Evolutionary conservation across 768 basidiomycete genomes (phyloP).

Genomic region (Naganishia friedmannii): DNA sequence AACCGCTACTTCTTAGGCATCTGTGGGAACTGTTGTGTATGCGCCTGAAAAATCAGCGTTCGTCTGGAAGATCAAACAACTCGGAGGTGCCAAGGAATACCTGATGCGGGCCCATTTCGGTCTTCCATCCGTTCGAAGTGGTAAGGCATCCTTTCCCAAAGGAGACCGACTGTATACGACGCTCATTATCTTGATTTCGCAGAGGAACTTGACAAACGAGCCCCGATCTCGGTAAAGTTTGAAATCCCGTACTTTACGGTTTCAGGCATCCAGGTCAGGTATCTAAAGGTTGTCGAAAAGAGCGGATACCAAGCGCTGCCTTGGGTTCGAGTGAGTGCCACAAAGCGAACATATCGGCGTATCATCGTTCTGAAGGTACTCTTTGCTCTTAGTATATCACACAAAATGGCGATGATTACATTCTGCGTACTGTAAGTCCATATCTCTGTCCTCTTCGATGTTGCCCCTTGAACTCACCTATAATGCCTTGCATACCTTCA

Average conservation of each 20-base stretch:
- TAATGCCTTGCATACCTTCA: not conserved
- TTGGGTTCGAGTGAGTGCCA: conserved; percentile 63
- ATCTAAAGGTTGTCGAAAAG: conserved; percentile 98
- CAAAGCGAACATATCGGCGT: not conserved
- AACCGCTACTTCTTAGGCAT: conserved; percentile 61
- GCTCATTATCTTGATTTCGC: not conserved
- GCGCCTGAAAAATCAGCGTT: conserved; percentile 97
- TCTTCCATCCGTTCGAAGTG: conserved; percentile 84
- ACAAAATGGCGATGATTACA: conserved; percentile 54
- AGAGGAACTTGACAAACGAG: conserved; percentile 79
- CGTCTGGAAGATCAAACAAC: conserved; percentile 98
- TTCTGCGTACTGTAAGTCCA: conserved; percentile 43
- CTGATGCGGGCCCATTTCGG: conserved; percentile 98
- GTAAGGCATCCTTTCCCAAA: conserved; percentile 57
- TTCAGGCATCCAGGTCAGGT: conserved; percentile 93
- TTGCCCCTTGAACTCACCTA: not conserved
- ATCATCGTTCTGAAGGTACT: not conserved
- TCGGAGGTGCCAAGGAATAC: conserved; percentile 92
- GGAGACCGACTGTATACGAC: not conserved
- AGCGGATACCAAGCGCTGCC: conserved; percentile 80
- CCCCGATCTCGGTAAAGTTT: conserved; percentile 94
- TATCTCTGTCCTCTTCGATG: not conserved
- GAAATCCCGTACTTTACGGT: conserved; percentile 96
- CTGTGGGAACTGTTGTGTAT: conserved; percentile 92
- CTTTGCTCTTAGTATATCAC: conserved; percentile 42